These are phyloP conservation scores for Xylariaceae sp. DNA, from an alignment of 2,329 filamentous ascomycete genomes.

Conservation along the genomic window DNA sequence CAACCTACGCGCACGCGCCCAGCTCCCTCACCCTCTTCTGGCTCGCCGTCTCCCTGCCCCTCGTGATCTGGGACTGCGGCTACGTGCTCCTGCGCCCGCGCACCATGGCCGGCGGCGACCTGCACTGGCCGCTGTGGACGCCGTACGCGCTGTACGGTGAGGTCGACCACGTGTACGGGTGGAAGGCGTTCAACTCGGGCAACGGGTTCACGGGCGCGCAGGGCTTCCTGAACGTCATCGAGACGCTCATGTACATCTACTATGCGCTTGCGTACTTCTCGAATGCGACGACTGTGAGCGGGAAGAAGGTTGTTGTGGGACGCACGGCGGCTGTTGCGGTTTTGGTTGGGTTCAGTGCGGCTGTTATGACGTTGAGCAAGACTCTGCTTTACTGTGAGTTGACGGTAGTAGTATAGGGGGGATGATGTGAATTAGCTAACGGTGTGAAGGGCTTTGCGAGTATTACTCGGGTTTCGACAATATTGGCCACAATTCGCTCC, in stretches of 20 bases:
- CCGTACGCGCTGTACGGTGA: conserved; percentile 77
- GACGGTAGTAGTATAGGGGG: no score
- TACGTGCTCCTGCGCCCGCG: conserved; percentile 78
- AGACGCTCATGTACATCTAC: conserved; percentile 58
- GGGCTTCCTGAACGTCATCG: conserved; percentile 60
- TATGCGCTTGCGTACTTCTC: conserved; percentile 43
- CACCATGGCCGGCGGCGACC: conserved; percentile 70
- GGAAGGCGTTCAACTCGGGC: conserved; percentile 59
- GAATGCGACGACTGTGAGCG: conserved; percentile 21
- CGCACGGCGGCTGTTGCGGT: conserved; percentile 41
- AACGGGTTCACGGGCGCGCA: conserved; percentile 78
- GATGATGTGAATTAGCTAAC: no score
- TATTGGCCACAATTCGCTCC: conserved; percentile 49
- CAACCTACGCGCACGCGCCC: conserved; percentile 44
- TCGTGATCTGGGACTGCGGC: conserved; percentile 74
- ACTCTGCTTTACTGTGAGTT: conserved; percentile 55
- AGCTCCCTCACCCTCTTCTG: conserved; percentile 53
- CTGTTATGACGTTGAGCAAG: conserved; percentile 58
- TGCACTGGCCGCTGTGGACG: conserved; percentile 67
- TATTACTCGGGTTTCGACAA: conserved; percentile 52
- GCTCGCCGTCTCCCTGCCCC: conserved; percentile 68
- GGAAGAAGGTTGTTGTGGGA: conserved; percentile 37
- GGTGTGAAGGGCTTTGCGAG: conserved; percentile 47
- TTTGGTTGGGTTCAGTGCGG: conserved; percentile 47
- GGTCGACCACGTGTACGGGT: conserved; percentile 78